phyloP scores from a whole-genome alignment of 1,139 yeast genomes.

The Pichia sp. region DNA sequence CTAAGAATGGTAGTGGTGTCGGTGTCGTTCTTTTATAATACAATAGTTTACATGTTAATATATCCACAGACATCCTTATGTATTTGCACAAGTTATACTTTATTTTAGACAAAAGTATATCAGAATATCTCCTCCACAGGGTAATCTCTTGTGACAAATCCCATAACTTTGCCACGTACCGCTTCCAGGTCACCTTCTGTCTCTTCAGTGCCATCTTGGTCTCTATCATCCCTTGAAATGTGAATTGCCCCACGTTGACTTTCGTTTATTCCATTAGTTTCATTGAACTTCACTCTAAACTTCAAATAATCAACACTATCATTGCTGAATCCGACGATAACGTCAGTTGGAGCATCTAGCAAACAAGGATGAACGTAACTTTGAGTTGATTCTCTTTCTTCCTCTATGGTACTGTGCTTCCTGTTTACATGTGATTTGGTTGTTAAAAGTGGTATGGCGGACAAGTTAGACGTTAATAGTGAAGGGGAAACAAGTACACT shows the following conservation, averaged over 20 bases:
- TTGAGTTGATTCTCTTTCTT: slow-evolving; percentile 49
- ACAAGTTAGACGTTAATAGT: background rate
- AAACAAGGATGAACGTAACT: slow-evolving; percentile 50
- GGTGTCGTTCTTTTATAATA: slow-evolving; percentile 77
- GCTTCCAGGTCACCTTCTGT: slow-evolving; percentile 5
- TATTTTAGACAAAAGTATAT: background rate
- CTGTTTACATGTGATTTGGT: slow-evolving; percentile 17
- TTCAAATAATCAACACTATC: slow-evolving; percentile 40
- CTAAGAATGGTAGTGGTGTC: slow-evolving; percentile 64
- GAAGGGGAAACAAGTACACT: background rate
- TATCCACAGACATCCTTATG: background rate
- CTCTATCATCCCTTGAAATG: background rate
- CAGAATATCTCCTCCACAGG: slow-evolving; percentile 6
- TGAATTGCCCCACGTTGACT: background rate
- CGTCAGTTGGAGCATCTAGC: slow-evolving; percentile 48
- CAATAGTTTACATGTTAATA: background rate
- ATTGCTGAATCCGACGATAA: slow-evolving; percentile 56
- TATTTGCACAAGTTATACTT: background rate
- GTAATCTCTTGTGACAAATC: slow-evolving; percentile 6
- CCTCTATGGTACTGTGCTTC: slow-evolving; percentile 46
- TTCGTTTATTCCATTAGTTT: background rate
- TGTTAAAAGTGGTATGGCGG: background rate
- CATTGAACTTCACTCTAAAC: slow-evolving; percentile 9
- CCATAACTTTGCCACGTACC: slow-evolving; percentile 2
- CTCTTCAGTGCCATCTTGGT: background rate